Evolutionary conservation across 2,329 filamentous ascomycete genomes (phyloP).

Genomic region (Talaromyces pinophilus): DNA sequence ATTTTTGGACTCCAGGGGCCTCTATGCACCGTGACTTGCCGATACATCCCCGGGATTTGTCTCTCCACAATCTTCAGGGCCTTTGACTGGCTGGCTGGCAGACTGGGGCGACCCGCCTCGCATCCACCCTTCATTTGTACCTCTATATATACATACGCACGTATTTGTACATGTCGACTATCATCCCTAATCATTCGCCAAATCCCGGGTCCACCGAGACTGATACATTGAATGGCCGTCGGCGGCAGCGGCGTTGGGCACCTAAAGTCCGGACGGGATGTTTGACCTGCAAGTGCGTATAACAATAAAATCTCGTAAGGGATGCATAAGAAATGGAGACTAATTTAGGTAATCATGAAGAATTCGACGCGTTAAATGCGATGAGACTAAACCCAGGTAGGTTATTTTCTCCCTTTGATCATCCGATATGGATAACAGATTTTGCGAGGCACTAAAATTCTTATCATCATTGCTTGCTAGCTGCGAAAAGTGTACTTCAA

Average conservation of each 20-base stretch:
- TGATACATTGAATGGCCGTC: not conserved
- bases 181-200: not conserved
- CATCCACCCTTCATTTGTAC: not conserved
- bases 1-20: not conserved
- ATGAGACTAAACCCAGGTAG: conserved; percentile 19
- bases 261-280: conserved; percentile 23
- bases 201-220: not conserved
- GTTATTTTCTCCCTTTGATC: not conserved
- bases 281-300: conserved; percentile 21
- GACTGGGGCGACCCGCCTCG: not conserved
- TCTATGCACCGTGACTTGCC: not conserved
- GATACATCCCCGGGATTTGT: not conserved
- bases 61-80: not conserved
- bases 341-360: not conserved
- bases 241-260: conserved; percentile 18
- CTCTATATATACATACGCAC: not conserved
- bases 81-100: not conserved
- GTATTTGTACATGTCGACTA: not conserved
- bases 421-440: not conserved
- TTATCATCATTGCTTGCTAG: not conserved
- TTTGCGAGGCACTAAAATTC: not conserved
- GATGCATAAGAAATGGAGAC: not conserved
- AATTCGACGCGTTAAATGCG: conserved; percentile 23
- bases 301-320: not conserved
- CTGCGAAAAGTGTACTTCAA: conserved; percentile 20